These are phyloP conservation scores for Elsinoe perseae DNA, from an alignment of 2,329 filamentous ascomycete genomes.

Conservation along the genomic window DNA sequence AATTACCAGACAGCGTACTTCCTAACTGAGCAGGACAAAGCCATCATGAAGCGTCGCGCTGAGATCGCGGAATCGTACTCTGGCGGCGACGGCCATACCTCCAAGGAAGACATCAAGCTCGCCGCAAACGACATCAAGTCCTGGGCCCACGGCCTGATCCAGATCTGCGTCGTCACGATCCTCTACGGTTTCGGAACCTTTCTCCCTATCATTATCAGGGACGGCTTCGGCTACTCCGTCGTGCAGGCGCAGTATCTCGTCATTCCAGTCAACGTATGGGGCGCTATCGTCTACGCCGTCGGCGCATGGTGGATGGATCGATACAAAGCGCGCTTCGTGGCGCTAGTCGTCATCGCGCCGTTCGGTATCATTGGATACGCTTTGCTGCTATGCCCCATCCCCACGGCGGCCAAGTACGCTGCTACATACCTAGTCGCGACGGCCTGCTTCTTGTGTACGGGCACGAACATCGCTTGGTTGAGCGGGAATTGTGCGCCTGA, in stretches of 20 bases:
- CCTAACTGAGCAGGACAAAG: slow-evolving; percentile 27
- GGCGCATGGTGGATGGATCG: slow-evolving; percentile 34
- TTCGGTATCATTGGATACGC: slow-evolving; percentile 29
- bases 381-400: slow-evolving; percentile 27
- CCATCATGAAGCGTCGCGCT: slow-evolving; percentile 27
- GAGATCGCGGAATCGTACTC: slow-evolving; percentile 29
- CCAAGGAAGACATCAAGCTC: slow-evolving; percentile 27
- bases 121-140: slow-evolving; percentile 29
- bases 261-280: slow-evolving; percentile 38
- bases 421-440: slow-evolving; percentile 30
- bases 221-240: slow-evolving; percentile 34
- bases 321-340: slow-evolving; percentile 33
- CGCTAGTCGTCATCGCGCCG: slow-evolving; percentile 29
- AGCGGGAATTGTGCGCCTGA: slow-evolving; percentile 29
- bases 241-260: slow-evolving; percentile 35
- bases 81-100: slow-evolving; percentile 26
- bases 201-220: slow-evolving; percentile 37
- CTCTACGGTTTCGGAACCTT: slow-evolving; percentile 38
- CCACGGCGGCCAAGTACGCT: slow-evolving; percentile 26
- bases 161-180: slow-evolving; percentile 36
- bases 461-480: slow-evolving; percentile 31
- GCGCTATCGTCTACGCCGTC: slow-evolving; percentile 34
- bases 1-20: slow-evolving; percentile 31
- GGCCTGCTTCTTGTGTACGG: slow-evolving; percentile 30
- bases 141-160: slow-evolving; percentile 31